Evolutionary conservation across 495 filamentous ascomycete species (phyloP).

Genomic region (Trichoderma virens): DNA sequence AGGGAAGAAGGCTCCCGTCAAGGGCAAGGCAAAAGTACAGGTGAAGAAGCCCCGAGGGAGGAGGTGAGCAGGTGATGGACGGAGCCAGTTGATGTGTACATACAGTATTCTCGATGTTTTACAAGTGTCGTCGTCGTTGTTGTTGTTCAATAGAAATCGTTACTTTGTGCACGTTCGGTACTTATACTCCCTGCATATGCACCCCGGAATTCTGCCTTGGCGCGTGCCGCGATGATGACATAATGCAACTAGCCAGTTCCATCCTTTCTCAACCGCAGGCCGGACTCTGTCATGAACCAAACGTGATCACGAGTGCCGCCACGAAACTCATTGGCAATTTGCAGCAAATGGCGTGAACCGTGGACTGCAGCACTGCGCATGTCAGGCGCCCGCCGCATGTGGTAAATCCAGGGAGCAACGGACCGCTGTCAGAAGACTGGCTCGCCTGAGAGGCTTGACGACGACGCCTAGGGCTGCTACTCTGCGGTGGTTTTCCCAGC

Average conservation of each 20-base stretch:
- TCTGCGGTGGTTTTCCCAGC: neutral
- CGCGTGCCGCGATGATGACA: slow-evolving; percentile 2
- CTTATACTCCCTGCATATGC: no score
- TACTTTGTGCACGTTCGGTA: neutral
- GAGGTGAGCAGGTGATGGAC: neutral
- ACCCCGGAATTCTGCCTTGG: neutral
- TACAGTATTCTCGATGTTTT: neutral
- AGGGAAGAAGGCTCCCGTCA: neutral
- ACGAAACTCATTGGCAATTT: neutral
- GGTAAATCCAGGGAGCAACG: neutral
- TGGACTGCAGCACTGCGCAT: neutral
- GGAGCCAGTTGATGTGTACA: neutral
- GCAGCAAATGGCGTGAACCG: neutral
- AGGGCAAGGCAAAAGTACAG: slow-evolving; percentile 3
- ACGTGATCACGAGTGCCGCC: neutral
- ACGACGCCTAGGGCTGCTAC: neutral
- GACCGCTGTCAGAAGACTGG: slow-evolving; percentile 1
- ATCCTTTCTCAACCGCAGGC: neutral
- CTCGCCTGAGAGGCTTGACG: neutral
- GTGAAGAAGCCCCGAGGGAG: neutral
- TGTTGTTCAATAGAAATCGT: neutral
- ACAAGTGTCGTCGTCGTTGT: neutral
- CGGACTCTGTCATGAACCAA: slow-evolving; percentile 5
- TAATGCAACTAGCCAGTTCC: neutral
- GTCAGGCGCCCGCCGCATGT: slow-evolving; percentile 7